Evolutionary conservation across 2,329 filamentous ascomycete species (phyloP), one percentile per base, ranked within the genome.

Genomic region (Macrophomina tecta): DNA sequence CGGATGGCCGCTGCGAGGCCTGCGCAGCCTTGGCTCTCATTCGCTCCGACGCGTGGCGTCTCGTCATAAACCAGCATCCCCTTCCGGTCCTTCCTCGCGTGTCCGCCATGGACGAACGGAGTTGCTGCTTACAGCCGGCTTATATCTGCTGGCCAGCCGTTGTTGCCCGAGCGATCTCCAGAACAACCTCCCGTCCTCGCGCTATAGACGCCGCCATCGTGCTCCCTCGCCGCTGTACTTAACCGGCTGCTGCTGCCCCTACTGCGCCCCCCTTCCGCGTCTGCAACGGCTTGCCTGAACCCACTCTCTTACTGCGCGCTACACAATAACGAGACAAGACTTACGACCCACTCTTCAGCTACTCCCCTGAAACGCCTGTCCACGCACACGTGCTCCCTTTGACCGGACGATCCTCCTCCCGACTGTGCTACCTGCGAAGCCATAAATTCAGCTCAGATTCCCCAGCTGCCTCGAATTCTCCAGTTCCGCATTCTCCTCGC

Each of bases 331-430:
- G n/a, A 12, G 58, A 62, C 38, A 62, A 62, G 58, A 48, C 58
- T 9, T 36, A 18, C 45, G 58, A 11, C 45, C 58, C 58, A 51
- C 58, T 34, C 45, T 38, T 36, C 56, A 38, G 42, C 58, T 30
- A 12, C 30, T 62, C 58, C 58, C 58, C 58, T 62, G 58, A 62
- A 49, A 62, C 58, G 45, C 42, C 58, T 49, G 42, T 34, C n/a
- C 8, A 36, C 42, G 58, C 45, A 62, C 58, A 62, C 58, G 58
- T 62, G 58, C 58, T 62, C 58, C 58, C 30, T 62, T 62, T 49
- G 58, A 34, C 58, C 58, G 58, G 58, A 40, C 58, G 58, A 62
- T 62, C 58, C 36, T n/a, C 23, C 42, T 28, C 58, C 42, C 30
- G 45, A 49, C 45, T 49, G 58, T 62, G 58, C 38, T 18, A 62